Conservation (phyloP, 2,329 filamentous ascomycete species). For the Colletotrichum graminicola region DNA sequence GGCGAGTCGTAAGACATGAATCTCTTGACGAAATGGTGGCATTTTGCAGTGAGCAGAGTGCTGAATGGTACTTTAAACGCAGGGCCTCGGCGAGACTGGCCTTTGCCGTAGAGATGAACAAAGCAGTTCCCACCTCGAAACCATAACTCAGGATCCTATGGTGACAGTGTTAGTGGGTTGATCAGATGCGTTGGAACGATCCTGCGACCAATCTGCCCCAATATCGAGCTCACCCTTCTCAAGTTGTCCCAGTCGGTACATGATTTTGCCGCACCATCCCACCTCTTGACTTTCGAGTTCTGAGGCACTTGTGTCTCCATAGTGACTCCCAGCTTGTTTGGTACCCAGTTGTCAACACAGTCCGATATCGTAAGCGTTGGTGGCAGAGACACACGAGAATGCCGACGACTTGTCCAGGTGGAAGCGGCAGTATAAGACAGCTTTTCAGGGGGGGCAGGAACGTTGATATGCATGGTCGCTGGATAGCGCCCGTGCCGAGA, state of each 20-base stretch:
- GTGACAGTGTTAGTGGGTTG: background rate
- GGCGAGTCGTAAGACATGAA: constrained; percentile 53
- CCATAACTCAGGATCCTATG: constrained; percentile 80
- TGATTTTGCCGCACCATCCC: constrained; percentile 63
- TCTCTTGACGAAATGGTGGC: constrained; percentile 69
- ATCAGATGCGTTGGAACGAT: background rate
- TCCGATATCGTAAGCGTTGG: constrained; percentile 29
- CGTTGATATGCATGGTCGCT: constrained; percentile 33
- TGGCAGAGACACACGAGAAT: constrained; percentile 26
- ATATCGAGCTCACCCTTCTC: constrained; percentile 56
- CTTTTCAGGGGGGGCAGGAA: constrained; percentile 10
- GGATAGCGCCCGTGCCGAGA: background rate
- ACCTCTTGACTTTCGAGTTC: constrained; percentile 58
- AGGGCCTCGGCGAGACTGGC: constrained; percentile 73
- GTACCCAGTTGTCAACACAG: constrained; percentile 49
- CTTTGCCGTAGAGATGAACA: constrained; percentile 75
- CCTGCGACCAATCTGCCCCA: no score
- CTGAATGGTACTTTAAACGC: constrained; percentile 75
- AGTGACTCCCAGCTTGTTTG: constrained; percentile 49
- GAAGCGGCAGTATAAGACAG: constrained; percentile 11
- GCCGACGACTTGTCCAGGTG: constrained; percentile 22
- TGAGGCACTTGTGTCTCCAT: constrained; percentile 46
- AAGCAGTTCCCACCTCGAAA: constrained; percentile 75
- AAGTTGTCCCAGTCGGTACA: constrained; percentile 61
- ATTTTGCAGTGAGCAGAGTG: constrained; percentile 68